Evolutionary conservation across 1,284 basidiomycete genomes (phyloP).

Genomic region (Ustilago trichophora): DNA sequence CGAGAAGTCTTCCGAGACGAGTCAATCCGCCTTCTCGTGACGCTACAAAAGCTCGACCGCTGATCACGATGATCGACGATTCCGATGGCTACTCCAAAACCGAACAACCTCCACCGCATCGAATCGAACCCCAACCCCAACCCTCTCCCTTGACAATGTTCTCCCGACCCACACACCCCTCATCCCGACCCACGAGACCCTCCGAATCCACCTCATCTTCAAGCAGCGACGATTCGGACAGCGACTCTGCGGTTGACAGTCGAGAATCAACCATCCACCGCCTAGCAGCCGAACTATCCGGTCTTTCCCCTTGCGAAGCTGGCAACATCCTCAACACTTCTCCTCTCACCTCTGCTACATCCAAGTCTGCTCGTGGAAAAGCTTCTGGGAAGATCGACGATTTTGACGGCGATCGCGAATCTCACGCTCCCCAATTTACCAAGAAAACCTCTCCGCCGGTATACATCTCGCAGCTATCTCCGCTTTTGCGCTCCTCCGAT

Average conservation of each 20-base stretch:
- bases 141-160: conserved; percentile 16
- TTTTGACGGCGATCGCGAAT: conserved; percentile 17
- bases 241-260: conserved; percentile 1
- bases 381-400: no score
- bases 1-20: conserved; percentile 9
- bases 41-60: background rate
- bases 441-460: conserved; percentile 61
- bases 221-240: conserved; percentile 8
- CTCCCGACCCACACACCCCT: no score
- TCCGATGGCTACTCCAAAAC: conserved; percentile 8
- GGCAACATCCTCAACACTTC: background rate
- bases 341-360: no score
- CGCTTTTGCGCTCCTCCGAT: conserved; percentile 58
- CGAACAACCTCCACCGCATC: no score
- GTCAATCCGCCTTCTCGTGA: conserved; percentile 6
- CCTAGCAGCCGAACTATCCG: conserved; percentile 28
- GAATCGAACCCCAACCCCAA: background rate
- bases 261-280: conserved; percentile 14
- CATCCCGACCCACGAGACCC: no score
- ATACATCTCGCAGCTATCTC: conserved; percentile 66
- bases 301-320: conserved; percentile 13
- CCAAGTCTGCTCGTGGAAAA: no score
- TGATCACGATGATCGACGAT: conserved; percentile 42
- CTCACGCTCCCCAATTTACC: conserved; percentile 35
- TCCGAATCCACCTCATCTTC: conserved; percentile 16